Base-by-base conservation (phyloP, 2,329 filamentous ascomycete species). In the Xylariales sp. region DNA sequence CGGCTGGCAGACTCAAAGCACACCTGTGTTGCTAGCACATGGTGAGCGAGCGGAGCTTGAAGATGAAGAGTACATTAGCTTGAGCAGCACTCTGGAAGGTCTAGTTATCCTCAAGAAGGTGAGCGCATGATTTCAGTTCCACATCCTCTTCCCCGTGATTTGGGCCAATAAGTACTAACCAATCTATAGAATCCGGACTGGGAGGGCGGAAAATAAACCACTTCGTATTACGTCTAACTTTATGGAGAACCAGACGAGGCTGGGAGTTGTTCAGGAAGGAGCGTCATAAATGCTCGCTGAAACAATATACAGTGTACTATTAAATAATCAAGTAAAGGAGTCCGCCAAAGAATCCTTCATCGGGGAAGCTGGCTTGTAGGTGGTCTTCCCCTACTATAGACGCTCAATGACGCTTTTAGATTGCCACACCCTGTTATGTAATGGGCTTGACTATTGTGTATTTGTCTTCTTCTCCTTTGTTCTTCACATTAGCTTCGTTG, bases 1-100 rank as follows among this genome's bases (percentile, higher is more conserved):
- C 8, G 93, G 93, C 37, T 98, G 93, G 93, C 93, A 98, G 67
- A 98, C 93, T 49, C 93, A 98, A 72, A 96, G 88, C 69, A 98
- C 93, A n/a, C 93, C 93, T 1, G 93, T 98, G 32, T 72, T 98
- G 42, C 70, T 98, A 53, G 84, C 88, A n/a, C 85, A 95, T 57
- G 93, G 94, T 20, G 93, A 98, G 72, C 78, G 94, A 54, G 93
- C 93, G 8, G 93, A 98, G 71, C 71, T 98, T 35, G 93, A 98
- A 64, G 93, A 98, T 55, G 93, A 98, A 68, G 83, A 98, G 68
- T 98, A 97, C 62, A 83, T 97, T 48, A 88, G 85, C 63, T 69
- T 98, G 57, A 94, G 83, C 60, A 93, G 81, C 68, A 95, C 83
- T 37, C 74, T 98, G 45, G 93, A 98, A 68, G 93, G 93, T 21